These are phyloP conservation scores for Sarocladiaceae sp. DNA, from an alignment of 2,329 filamentous ascomycete species.

Conservation along the genomic window DNA sequence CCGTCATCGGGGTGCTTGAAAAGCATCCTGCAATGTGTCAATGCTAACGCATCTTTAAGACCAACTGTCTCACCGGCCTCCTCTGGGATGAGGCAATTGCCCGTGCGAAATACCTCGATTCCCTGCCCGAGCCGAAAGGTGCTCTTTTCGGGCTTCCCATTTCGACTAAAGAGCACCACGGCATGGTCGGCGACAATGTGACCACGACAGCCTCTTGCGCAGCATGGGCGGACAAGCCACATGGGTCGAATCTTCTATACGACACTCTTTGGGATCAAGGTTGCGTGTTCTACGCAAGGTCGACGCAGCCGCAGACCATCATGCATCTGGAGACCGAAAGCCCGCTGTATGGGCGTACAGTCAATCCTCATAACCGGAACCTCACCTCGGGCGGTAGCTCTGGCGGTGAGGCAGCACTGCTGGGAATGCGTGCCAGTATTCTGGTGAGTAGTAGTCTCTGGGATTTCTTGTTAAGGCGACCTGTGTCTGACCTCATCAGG, in stretches of 20 bases:
- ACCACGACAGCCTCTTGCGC: conserved; percentile 23
- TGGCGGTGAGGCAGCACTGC: conserved; percentile 46
- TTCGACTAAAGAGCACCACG: conserved; percentile 27
- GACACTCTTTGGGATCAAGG: conserved; percentile 23
- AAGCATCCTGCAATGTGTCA: background rate
- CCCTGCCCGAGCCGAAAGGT: conserved; percentile 25
- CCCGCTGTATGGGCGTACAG: conserved; percentile 55
- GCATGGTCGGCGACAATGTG: conserved; percentile 25
- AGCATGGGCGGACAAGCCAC: conserved; percentile 24
- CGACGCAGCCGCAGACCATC: conserved; percentile 58
- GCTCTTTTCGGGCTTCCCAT: conserved; percentile 47
- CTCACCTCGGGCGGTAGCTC: conserved; percentile 58
- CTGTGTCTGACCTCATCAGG: conserved; percentile 14
- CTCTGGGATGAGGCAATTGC: conserved; percentile 29
- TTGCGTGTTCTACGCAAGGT: conserved; percentile 58
- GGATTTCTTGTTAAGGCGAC: background rate
- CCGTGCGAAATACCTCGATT: conserved; percentile 26
- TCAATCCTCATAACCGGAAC: conserved; percentile 57
- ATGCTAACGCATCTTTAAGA: conserved; percentile 16
- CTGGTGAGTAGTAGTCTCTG: conserved; percentile 21
- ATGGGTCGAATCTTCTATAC: conserved; percentile 26
- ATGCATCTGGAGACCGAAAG: conserved; percentile 54
- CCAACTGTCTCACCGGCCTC: conserved; percentile 26
- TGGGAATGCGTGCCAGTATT: conserved; percentile 34
- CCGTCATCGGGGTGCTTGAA: too few species aligned